Conservation (phyloP, 169 alveolate genomes). For the Pseudocohnilembus persalinus region DNA sequence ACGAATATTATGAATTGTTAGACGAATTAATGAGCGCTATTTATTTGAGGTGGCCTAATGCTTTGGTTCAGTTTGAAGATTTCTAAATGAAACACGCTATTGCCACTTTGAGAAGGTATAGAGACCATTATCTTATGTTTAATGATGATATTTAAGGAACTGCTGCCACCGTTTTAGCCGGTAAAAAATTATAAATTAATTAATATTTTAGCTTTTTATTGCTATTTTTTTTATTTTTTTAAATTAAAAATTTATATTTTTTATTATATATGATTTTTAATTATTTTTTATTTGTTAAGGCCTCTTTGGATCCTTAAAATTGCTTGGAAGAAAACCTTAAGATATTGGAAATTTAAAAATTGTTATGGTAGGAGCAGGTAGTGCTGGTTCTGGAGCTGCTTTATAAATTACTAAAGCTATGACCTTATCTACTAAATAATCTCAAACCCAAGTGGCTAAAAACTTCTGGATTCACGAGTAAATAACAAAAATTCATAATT, state of each 20-base stretch:
- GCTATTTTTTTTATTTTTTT: too few relatives aligned
- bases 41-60: slow-evolving; percentile 57
- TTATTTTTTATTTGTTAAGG: too few relatives aligned
- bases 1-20: slow-evolving; percentile 51
- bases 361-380: neutral
- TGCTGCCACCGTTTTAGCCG: slow-evolving; percentile 69
- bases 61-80: slow-evolving; percentile 65
- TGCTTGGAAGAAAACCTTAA: neutral
- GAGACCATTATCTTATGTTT: slow-evolving; percentile 54
- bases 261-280: too few relatives aligned
- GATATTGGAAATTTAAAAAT: neutral
- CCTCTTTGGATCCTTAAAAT: neutral
- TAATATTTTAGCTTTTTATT: slow-evolving; percentile 34
- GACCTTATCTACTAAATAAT: neutral
- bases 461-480: slow-evolving; percentile 61
- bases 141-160: slow-evolving; percentile 79
- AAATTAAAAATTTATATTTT: too few relatives aligned
- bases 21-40: slow-evolving; percentile 57
- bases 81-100: slow-evolving; percentile 53
- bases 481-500: too few relatives aligned
- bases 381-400: neutral
- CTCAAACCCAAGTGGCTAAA: slow-evolving; percentile 20
- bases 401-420: neutral
- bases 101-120: slow-evolving; percentile 42
- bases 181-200: neutral